Base-by-base conservation (phyloP, 1,284 basidiomycete genomes). In the Puccinia hordei region DNA sequence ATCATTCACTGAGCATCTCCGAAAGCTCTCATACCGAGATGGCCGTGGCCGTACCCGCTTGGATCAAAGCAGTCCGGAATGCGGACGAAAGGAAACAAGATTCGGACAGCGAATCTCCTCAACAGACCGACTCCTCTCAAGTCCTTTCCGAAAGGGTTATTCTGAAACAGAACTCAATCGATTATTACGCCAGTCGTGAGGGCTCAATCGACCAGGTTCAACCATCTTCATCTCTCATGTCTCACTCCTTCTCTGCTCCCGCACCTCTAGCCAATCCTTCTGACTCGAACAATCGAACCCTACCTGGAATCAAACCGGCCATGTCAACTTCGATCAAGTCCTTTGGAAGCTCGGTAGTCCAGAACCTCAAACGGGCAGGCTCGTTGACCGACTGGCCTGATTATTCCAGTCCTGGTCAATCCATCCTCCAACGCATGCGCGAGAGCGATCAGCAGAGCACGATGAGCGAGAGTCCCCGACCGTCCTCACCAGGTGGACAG, bases 61-160 rank as follows among this genome's bases (percentile, higher is more conserved):
- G 73, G 73, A 76, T 76, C 73, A 76, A 76, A 35, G 59, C 73
- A 33, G 73, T 76, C 27, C 73, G 73, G n/a, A 76, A 76, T 35
- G 73, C 73, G 6, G 63, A 76, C 35, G 59, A 76, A 30, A 65
- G 65, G 27, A 65, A 49, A 30, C 59, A 30, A 17, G 61, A 53
- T 17, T 41, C 30, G 8, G 61, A 24, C 24, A 2, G 22, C 27
- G 33, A 51, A n/a, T 51, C 61, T 30, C 61, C 46, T 51, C 13
- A 24, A 6, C 35, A 30, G 3, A 2, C 46, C 4, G 59, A 49
- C 44, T 69, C 35, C 49, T 17, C 35, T n/a, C n/a, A n/a, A n/a
- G 63, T 35, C 33, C 17, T 65, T 15, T 65, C 55, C 3, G 38
- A 65, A 65, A 65, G 35, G 33, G 38, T n/a, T 8, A 17, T 53